Evolutionary conservation across 768 basidiomycete genomes (phyloP).

Genomic region (Agaricus subrufescens): DNA sequence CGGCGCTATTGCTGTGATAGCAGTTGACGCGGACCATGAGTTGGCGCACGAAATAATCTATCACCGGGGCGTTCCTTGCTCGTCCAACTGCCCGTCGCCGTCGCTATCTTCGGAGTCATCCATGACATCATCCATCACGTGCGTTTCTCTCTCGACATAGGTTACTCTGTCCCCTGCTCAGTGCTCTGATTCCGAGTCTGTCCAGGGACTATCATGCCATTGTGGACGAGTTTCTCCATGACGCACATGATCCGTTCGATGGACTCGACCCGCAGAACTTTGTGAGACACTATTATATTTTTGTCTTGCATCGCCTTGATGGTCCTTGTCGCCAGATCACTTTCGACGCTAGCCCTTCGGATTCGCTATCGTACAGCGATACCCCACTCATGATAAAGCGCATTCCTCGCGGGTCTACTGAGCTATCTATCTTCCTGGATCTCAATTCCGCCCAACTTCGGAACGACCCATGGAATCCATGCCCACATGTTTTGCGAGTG

Average conservation of each 20-base stretch:
- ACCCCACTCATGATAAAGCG: slow-evolving; percentile 38
- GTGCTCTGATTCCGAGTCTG: slow-evolving; percentile 1
- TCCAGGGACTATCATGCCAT: slow-evolving; percentile 18
- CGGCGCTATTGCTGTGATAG: slow-evolving; percentile 17
- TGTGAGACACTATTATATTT: slow-evolving; percentile 9
- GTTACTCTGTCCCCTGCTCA: slow-evolving; percentile 10
- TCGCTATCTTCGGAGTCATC: slow-evolving; percentile 16
- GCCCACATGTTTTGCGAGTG: slow-evolving; percentile 40
- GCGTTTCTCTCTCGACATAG: slow-evolving; percentile 2
- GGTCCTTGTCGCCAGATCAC: slow-evolving; percentile 19
- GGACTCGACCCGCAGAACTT: slow-evolving; percentile 15
- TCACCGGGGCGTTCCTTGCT: slow-evolving; percentile 13
- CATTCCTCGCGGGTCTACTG: slow-evolving; percentile 28
- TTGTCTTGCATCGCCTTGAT: neutral
- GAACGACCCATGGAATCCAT: slow-evolving; percentile 51
- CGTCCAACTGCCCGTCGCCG: slow-evolving; percentile 15
- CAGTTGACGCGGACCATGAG: slow-evolving; percentile 15
- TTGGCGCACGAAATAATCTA: slow-evolving; percentile 9
- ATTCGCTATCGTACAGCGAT: slow-evolving; percentile 15
- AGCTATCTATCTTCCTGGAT: slow-evolving; percentile 35
- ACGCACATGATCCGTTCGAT: slow-evolving; percentile 18
- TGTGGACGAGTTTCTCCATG: slow-evolving; percentile 16
- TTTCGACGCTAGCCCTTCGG: slow-evolving; percentile 20
- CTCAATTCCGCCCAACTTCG: slow-evolving; percentile 41
- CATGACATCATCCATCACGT: slow-evolving; percentile 11